phyloP scores from a whole-genome alignment of 202 grass and related monocot species.

The Musa balbisiana region DNA sequence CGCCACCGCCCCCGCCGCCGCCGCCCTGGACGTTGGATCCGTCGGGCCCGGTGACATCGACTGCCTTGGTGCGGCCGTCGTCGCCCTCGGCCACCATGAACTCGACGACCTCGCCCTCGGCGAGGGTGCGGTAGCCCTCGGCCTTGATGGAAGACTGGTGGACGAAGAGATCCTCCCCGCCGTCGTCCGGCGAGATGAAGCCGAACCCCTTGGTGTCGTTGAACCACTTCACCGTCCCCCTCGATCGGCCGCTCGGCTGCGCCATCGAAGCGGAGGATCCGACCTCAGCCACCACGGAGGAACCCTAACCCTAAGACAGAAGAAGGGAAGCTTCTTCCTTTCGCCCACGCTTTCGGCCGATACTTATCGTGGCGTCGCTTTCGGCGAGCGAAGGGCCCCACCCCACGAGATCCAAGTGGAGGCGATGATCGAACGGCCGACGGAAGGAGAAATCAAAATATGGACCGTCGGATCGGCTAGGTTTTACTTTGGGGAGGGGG shows the following conservation, averaged over 20 bases:
- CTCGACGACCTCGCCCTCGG: slow-evolving; percentile 83
- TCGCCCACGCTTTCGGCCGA: too few relatives aligned
- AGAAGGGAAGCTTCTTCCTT: neutral
- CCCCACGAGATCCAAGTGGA: neutral
- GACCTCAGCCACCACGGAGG: neutral
- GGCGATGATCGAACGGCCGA: neutral
- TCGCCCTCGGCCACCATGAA: slow-evolving; percentile 47
- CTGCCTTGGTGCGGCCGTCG: slow-evolving; percentile 94
- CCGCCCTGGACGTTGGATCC: slow-evolving; percentile 60
- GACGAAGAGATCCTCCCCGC: slow-evolving; percentile 86
- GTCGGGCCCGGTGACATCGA: slow-evolving; percentile 92
- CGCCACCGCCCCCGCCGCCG: slow-evolving; percentile 17
- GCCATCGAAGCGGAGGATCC: slow-evolving; percentile 13
- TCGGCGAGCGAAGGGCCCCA: neutral
- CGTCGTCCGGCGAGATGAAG: slow-evolving; percentile 85
- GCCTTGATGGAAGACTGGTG: slow-evolving; percentile 98
- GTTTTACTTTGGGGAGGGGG: neutral
- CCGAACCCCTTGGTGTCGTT: slow-evolving; percentile 96
- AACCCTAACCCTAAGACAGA: neutral
- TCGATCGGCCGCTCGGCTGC: slow-evolving; percentile 34
- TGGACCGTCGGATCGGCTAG: neutral
- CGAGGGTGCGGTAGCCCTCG: slow-evolving; percentile 73
- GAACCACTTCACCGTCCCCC: slow-evolving; percentile 92
- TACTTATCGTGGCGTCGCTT: slow-evolving; percentile 2
- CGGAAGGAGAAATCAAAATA: neutral